A percentile compares a stretch with the other conserved stretches of the same genome.
phyloP scores from a whole-genome alignment of 2,329 filamentous ascomycete genomes.

The Colletotrichum sp. region DNA sequence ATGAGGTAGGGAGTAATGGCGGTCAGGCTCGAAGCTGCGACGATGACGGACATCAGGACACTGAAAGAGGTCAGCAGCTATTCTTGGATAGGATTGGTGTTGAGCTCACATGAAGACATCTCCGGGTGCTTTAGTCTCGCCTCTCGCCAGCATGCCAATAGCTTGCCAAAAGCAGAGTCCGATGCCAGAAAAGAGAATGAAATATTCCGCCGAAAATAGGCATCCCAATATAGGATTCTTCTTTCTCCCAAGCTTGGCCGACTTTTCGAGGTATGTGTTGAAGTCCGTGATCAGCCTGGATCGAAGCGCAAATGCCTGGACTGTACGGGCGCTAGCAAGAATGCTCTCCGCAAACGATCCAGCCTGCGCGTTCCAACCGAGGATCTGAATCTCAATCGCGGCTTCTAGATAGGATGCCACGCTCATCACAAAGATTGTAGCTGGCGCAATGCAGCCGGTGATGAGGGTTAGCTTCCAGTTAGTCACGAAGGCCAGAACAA shows the following conservation, averaged over 20 bases:
- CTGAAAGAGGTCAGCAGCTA: slow-evolving; percentile 18
- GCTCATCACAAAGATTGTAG: slow-evolving; percentile 34
- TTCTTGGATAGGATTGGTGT: no score
- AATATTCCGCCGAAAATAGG: slow-evolving; percentile 43
- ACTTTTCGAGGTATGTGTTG: slow-evolving; percentile 40
- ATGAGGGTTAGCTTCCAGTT: slow-evolving; percentile 52
- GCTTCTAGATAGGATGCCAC: slow-evolving; percentile 31
- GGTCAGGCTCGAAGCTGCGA: slow-evolving; percentile 40
- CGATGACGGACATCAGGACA: slow-evolving; percentile 43
- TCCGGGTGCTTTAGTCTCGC: slow-evolving; percentile 41
- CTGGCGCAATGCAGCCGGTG: slow-evolving; percentile 32
- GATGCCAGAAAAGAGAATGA: slow-evolving; percentile 46
- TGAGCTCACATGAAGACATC: slow-evolving; percentile 41
- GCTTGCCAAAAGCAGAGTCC: slow-evolving; percentile 52
- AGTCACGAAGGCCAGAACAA: slow-evolving; percentile 42
- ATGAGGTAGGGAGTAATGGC: slow-evolving; percentile 40
- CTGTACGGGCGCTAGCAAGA: slow-evolving; percentile 41
- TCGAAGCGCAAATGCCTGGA: slow-evolving; percentile 48
- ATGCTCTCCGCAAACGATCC: slow-evolving; percentile 41
- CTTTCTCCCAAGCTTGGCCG: slow-evolving; percentile 39
- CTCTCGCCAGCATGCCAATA: slow-evolving; percentile 38
- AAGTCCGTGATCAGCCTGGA: slow-evolving; percentile 42
- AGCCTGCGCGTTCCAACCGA: slow-evolving; percentile 39
- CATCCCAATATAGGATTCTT: slow-evolving; percentile 41
- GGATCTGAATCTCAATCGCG: slow-evolving; percentile 36